Evolutionary conservation across 2,329 filamentous ascomycete genomes (phyloP), one percentile per base, ranked within the genome.

Genomic region (Emmonsia crescens): DNA sequence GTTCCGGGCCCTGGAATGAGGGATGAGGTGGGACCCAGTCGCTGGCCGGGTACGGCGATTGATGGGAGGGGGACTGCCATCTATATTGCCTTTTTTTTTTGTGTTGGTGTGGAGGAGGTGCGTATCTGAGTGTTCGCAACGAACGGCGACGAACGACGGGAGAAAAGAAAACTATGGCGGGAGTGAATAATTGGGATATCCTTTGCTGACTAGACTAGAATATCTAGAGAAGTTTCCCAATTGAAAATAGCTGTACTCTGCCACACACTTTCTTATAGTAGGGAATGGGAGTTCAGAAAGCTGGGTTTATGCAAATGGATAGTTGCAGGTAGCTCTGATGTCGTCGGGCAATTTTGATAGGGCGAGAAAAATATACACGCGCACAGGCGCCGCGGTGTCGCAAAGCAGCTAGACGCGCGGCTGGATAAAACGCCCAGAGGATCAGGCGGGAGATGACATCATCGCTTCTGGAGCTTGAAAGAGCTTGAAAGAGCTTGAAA

Each of bases 1-100:
- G 91, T 96, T 66, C 93, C 94, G 12, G 89, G 80, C 16, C 93
- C 93, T 33, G 91, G 83, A 48, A 82, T 76, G 75, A 88, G 92
- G 66, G 85, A 83, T 61, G 82, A 79, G 21, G 81, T 76, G 21
- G 87, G 77, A 36, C 89, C 92, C 48, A 99, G 83, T 54, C 85
- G 78, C 73, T 94, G 89, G 72, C 94, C 94, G 12, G 94, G 94
- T 56, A 95, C 82, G 60, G 87, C 89, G 67, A 91, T 63, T 29
- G 69, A 63, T n/a, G 76, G 75, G 31, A 78, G 64, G 3, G 72
- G 62, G 57, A 66, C 67, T 62, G 68, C 61, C 72, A 74, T 75
- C 33, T 52, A 57, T 38, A 46, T 19, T 46, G 12, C 3, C 9
- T 24, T 14, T 24, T 5, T 8, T n/a, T 55, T 38, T 6, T 31